Evolutionary conservation across 176 grass and related monocot genomes (phyloP).

Genomic region (Puya raimondii): DNA sequence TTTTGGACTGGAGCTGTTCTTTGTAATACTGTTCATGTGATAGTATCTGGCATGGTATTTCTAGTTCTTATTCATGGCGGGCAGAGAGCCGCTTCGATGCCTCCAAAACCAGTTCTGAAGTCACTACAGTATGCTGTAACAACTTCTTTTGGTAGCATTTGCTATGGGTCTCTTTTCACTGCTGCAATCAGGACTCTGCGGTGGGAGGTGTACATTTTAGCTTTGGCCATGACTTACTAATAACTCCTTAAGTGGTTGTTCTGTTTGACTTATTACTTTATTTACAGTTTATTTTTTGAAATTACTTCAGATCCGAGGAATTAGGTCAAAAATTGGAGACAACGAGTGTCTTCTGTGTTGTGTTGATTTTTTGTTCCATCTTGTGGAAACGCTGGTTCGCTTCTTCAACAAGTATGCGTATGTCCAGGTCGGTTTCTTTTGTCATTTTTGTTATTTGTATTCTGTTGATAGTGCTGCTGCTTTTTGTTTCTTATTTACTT

Average conservation of each 20-base stretch:
- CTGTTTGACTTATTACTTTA: neutral
- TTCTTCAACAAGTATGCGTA: conserved; percentile 99
- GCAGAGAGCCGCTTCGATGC: conserved; percentile 63
- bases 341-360: conserved; percentile 96
- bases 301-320: conserved; percentile 67
- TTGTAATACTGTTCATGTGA: conserved; percentile 95
- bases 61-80: conserved; percentile 87
- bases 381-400: conserved; percentile 88
- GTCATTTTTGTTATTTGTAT: neutral
- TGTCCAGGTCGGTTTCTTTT: conserved; percentile 62
- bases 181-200: conserved; percentile 93
- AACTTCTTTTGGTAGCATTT: conserved; percentile 96
- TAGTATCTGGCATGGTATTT: conserved; percentile 97
- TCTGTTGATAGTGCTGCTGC: neutral
- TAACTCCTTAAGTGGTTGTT: neutral
- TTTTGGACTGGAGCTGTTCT: conserved; percentile 95
- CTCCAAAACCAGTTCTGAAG: conserved; percentile 69
- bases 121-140: conserved; percentile 72
- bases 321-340: conserved; percentile 86
- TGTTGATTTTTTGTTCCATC: conserved; percentile 95
- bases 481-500: no score
- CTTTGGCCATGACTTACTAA: neutral
- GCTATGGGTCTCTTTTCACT: conserved; percentile 97
- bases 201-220: conserved; percentile 56
- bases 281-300: conserved; percentile 7